Percentiles rank a stretch among this genome's conserved stretches.
Evolutionary conservation across 1,284 basidiomycete species (phyloP).

Genomic region (Austroboletus novae-zelandiae): DNA sequence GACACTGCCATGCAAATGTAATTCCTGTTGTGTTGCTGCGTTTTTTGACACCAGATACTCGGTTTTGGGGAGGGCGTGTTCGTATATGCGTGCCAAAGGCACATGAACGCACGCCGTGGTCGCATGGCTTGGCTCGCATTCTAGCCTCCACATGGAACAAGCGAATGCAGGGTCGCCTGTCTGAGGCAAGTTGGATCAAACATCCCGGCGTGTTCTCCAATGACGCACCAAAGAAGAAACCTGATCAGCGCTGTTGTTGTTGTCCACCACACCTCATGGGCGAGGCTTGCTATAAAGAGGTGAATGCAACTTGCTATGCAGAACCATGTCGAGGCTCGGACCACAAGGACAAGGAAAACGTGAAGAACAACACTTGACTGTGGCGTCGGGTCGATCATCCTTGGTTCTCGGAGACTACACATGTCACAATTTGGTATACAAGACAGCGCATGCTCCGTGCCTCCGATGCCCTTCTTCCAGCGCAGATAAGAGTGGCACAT

Average conservation of each 20-base stretch:
- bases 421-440: slow-evolving; percentile 7
- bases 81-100: slow-evolving; percentile 8
- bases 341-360: slow-evolving; percentile 12
- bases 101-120: slow-evolving; percentile 26
- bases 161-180: slow-evolving; percentile 10
- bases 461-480: slow-evolving; percentile 12
- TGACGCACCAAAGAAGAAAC: not conserved
- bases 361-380: slow-evolving; percentile 13
- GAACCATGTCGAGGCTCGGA: slow-evolving; percentile 8
- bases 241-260: slow-evolving; percentile 12
- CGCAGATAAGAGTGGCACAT: slow-evolving; percentile 18
- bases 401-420: slow-evolving; percentile 18
- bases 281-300: slow-evolving; percentile 13
- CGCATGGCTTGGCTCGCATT: slow-evolving; percentile 14
- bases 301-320: slow-evolving; percentile 10
- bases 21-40: slow-evolving; percentile 2
- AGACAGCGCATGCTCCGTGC: slow-evolving; percentile 10
- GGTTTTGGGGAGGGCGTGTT: slow-evolving; percentile 2
- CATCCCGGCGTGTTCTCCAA: not conserved
- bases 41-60: not conserved
- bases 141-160: slow-evolving; percentile 8
- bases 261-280: slow-evolving; percentile 19
- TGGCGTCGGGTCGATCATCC: slow-evolving; percentile 14
- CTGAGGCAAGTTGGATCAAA: slow-evolving; percentile 17
- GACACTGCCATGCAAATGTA: slow-evolving; percentile 4